phyloP scores from a whole-genome alignment of 805 yeast genomes.

The Metschnikowia koreensis region DNA sequence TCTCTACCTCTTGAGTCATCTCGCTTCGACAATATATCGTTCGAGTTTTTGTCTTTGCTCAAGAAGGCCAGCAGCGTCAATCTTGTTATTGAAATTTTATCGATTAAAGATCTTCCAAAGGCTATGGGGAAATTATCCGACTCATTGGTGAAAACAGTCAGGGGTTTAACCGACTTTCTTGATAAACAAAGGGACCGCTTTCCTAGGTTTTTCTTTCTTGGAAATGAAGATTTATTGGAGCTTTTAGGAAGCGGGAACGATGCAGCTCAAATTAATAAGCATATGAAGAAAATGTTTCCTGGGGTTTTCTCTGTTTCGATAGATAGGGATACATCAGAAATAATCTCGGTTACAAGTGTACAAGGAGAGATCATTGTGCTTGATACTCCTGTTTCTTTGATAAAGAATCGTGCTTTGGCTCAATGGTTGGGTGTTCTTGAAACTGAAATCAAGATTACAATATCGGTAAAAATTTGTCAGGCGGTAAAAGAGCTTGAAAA shows the following conservation, averaged over 20 bases:
- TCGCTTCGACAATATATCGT: slow-evolving; percentile 60
- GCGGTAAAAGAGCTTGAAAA: slow-evolving; percentile 25
- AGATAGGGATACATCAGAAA: slow-evolving; percentile 30
- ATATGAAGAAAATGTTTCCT: slow-evolving; percentile 67
- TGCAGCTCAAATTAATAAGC: slow-evolving; percentile 48
- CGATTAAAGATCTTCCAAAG: slow-evolving; percentile 46
- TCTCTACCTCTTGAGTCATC: slow-evolving; percentile 68
- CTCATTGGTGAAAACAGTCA: slow-evolving; percentile 55
- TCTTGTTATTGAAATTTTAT: slow-evolving; percentile 53
- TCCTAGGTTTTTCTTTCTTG: slow-evolving; percentile 83
- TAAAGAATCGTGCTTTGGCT: slow-evolving; percentile 42
- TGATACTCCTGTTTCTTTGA: slow-evolving; percentile 41
- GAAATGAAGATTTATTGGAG: slow-evolving; percentile 86
- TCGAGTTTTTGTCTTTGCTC: slow-evolving; percentile 56
- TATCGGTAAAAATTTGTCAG: slow-evolving; percentile 35
- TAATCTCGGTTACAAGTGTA: slow-evolving; percentile 54
- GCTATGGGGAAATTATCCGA: slow-evolving; percentile 52
- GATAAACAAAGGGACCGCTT: slow-evolving; percentile 76
- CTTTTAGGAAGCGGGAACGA: slow-evolving; percentile 67
- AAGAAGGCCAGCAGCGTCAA: slow-evolving; percentile 48
- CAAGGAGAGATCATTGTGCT: slow-evolving; percentile 61
- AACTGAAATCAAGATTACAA: slow-evolving; percentile 44
- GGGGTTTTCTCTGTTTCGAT: slow-evolving; percentile 51
- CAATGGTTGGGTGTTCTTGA: slow-evolving; percentile 69
- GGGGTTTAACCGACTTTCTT: slow-evolving; percentile 70